These are phyloP conservation scores for Trametes versicolor DNA, from an alignment of 1,284 basidiomycete species.

Conservation along the genomic window DNA sequence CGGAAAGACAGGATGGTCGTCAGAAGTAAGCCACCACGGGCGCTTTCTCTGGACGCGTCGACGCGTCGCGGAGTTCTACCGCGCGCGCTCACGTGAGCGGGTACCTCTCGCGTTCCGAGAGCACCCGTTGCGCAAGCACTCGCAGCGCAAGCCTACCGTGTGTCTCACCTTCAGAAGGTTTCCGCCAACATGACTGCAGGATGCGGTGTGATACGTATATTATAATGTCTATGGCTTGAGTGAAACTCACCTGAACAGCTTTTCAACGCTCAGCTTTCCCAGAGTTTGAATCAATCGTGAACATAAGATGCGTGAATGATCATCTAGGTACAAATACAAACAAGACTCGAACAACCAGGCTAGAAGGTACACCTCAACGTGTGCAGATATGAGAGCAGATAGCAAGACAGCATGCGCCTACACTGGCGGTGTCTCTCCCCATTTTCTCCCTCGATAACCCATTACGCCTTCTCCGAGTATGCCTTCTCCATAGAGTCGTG, in stretches of 20 bases:
- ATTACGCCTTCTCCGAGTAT: conserved; percentile 25
- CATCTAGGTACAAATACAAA: conserved; percentile 23
- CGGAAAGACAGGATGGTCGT: conserved; percentile 8
- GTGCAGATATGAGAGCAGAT: not conserved
- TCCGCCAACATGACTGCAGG: too few species aligned
- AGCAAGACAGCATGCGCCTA: too few species aligned
- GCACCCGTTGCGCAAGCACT: too few species aligned
- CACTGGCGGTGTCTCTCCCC: not conserved
- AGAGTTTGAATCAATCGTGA: not conserved
- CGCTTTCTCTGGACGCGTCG: conserved; percentile 24
- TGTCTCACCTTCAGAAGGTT: not conserved
- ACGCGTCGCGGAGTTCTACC: conserved; percentile 25
- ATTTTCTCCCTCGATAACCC: not conserved
- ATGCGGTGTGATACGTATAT: too few species aligned
- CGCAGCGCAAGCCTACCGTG: too few species aligned
- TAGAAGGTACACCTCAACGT: too few species aligned
- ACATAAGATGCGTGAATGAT: conserved; percentile 11
- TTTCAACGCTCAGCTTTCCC: not conserved
- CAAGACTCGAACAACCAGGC: not conserved
- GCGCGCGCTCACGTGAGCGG: conserved; percentile 33
- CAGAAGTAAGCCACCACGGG: conserved; percentile 24
- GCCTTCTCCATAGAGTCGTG: conserved; percentile 33
- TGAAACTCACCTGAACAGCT: too few species aligned
- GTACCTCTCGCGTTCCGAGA: not conserved
- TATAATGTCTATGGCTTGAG: too few species aligned